Percentiles rank a stretch among this genome's conserved stretches.
Evolutionary conservation across 2,329 filamentous ascomycete genomes (phyloP).

Genomic region (Pseudogymnoascus sp.): DNA sequence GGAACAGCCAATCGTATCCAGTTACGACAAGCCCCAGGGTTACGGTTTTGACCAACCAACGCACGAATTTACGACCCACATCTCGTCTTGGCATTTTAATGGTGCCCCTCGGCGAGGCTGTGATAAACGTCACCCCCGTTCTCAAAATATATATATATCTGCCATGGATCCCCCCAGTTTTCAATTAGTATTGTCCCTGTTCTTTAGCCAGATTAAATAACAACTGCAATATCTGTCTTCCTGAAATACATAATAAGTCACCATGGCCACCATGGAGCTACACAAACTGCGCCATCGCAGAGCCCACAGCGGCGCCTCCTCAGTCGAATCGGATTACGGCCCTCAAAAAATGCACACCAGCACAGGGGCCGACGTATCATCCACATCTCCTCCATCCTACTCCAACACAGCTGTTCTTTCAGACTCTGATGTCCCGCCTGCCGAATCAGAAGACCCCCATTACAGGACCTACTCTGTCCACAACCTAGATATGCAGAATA

Average conservation of each 20-base stretch:
- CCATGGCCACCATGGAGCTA: constrained; percentile 4
- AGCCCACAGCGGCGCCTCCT: not conserved
- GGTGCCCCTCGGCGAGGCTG: not conserved
- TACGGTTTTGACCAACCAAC: not conserved
- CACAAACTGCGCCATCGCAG: not conserved
- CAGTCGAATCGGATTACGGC: not conserved
- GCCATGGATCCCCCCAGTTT: not conserved
- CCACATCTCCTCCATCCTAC: not conserved
- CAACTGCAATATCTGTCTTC: not conserved
- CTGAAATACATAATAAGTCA: not conserved
- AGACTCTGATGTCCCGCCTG: not conserved
- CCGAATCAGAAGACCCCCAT: not conserved
- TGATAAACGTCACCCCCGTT: not conserved
- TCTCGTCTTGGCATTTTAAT: not conserved
- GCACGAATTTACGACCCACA: not conserved
- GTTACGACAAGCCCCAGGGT: not conserved
- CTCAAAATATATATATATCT: not conserved
- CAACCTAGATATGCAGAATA: constrained; percentile 1
- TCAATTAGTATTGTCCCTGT: not conserved
- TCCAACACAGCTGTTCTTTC: not conserved
- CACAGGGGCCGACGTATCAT: not conserved
- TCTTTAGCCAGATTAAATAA: not conserved
- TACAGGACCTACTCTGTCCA: constrained; percentile 3
- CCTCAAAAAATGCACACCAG: not conserved
- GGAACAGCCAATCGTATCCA: not conserved